These are phyloP conservation scores for Colletotrichum sidae DNA, from an alignment of 2,329 filamentous ascomycete species.

Conservation along the genomic window DNA sequence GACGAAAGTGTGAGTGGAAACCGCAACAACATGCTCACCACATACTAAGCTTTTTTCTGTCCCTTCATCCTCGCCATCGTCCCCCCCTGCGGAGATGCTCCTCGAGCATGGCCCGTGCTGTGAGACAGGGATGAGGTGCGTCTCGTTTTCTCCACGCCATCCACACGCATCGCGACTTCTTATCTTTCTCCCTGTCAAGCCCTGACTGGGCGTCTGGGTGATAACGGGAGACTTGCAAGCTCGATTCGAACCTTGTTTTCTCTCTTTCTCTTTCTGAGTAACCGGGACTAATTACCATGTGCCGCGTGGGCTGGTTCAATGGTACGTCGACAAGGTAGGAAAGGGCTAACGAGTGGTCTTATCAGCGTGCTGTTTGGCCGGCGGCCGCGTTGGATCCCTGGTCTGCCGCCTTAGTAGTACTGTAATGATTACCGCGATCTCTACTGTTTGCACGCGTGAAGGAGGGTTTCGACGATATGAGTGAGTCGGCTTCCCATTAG, in stretches of 20 bases:
- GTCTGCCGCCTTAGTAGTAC: background rate
- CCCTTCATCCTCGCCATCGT: no score
- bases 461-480: no score
- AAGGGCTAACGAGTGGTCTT: slow-evolving; percentile 17
- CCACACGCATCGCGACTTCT: slow-evolving; percentile 34
- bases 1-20: background rate
- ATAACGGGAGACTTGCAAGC: no score
- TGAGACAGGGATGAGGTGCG: background rate
- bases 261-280: no score
- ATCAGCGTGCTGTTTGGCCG: slow-evolving; percentile 27
- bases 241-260: slow-evolving; percentile 13
- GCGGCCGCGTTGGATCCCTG: slow-evolving; percentile 18
- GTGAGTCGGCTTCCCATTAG: no score
- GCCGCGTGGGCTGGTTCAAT: no score
- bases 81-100: slow-evolving; percentile 24
- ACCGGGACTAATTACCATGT: no score
- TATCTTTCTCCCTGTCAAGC: slow-evolving; percentile 33
- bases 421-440: background rate
- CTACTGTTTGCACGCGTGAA: no score
- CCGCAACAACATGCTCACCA: no score
- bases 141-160: slow-evolving; percentile 29
- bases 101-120: slow-evolving; percentile 25
- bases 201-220: background rate
- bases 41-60: no score
- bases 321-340: background rate